Percentiles rank a stretch among this genome's conserved stretches.
Evolutionary conservation across 495 filamentous ascomycete species (phyloP).

Genomic region (Cryomyces minteri): DNA sequence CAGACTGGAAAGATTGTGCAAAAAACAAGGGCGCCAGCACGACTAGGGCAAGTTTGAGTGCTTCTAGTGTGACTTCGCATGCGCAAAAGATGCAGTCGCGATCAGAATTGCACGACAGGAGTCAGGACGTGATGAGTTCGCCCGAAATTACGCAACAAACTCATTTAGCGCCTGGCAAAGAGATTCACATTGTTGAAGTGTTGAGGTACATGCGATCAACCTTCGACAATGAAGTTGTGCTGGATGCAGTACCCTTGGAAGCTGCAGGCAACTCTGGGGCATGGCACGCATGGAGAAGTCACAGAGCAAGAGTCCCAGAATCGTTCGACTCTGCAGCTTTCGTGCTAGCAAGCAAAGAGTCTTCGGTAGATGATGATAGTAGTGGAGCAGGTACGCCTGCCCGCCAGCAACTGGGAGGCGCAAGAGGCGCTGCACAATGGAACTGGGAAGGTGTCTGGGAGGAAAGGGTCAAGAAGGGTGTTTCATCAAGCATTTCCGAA

Average conservation of each 20-base stretch:
- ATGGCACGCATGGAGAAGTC: constrained; percentile 12
- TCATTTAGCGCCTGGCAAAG: constrained; percentile 19
- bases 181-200: constrained; percentile 35
- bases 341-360: not conserved
- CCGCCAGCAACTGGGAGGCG: constrained; percentile 1
- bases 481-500: constrained; percentile 60
- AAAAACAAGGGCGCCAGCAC: not conserved
- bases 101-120: too few species aligned
- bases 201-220: constrained; percentile 63
- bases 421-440: constrained; percentile 61
- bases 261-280: constrained; percentile 64
- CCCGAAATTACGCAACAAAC: not conserved
- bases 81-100: not conserved
- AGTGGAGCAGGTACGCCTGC: not conserved
- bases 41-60: too few species aligned
- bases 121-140: too few species aligned
- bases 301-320: not conserved
- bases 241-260: constrained; percentile 64
- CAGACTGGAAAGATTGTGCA: constrained; percentile 41
- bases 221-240: constrained; percentile 56
- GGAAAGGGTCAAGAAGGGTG: constrained; percentile 55
- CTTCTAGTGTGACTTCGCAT: not conserved
- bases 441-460: constrained; percentile 96
- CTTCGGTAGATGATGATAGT: not conserved
- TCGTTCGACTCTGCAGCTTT: not conserved